These are phyloP conservation scores for Stephania cephalantha DNA, from an alignment of 164 flowering plant genomes.

Conservation along the genomic window DNA sequence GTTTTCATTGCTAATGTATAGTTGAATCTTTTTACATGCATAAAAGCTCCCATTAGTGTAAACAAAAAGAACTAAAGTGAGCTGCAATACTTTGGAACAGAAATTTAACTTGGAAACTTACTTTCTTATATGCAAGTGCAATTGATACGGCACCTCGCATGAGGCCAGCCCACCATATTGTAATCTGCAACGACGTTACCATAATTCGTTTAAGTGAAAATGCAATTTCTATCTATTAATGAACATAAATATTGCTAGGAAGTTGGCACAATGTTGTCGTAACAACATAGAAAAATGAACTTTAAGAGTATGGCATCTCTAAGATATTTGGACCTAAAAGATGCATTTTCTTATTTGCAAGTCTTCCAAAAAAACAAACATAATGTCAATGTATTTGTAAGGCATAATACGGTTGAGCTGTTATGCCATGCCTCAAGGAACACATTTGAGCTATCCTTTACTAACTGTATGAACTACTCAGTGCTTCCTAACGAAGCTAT, in stretches of 20 bases:
- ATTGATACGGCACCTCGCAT: conserved; percentile 58
- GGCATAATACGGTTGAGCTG: too few relatives aligned
- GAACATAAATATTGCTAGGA: neutral
- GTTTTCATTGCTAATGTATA: too few relatives aligned
- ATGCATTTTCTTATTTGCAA: too few relatives aligned
- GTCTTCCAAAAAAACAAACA: too few relatives aligned
- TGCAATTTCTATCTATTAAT: neutral
- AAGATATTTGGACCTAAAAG: too few relatives aligned
- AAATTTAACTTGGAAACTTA: conserved; percentile 7
- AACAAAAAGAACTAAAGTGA: neutral
- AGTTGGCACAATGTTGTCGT: neutral
- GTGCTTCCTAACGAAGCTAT: too few relatives aligned
- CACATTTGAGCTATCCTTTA: too few relatives aligned
- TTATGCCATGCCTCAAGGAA: too few relatives aligned
- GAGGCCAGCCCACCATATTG: conserved; percentile 63
- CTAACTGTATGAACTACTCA: too few relatives aligned
- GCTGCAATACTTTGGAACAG: neutral
- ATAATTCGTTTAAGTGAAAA: neutral
- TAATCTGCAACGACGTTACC: conserved; percentile 25
- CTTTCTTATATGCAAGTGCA: conserved; percentile 59
- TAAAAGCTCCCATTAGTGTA: neutral
- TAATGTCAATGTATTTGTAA: too few relatives aligned
- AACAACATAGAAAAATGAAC: neutral
- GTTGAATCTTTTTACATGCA: too few relatives aligned
- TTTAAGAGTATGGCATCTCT: too few relatives aligned